Base-by-base conservation (phyloP, 2,329 filamentous ascomycete species). In the Pseudophaeomoniella oleicola region DNA sequence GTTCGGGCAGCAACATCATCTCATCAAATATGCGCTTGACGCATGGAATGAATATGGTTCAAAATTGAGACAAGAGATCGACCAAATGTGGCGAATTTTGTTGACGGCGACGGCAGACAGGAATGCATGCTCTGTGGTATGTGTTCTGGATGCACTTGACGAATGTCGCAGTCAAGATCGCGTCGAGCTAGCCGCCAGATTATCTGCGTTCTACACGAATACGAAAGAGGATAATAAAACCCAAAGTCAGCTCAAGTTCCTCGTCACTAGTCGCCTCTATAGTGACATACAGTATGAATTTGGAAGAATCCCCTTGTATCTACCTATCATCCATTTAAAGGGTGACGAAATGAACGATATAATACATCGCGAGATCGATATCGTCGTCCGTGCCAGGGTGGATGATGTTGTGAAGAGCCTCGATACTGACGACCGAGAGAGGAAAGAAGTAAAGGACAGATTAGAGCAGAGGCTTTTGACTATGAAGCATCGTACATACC, bases 181-280 rank as follows among this genome's bases (percentile, higher is more conserved):
- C 22, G 12, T 22, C 10, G 13, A 35, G 19, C 36, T 48, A 11
- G 43, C 45, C 17, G 17, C 13, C 14, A 38, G 11, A 12, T 19
- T 45, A 14, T 12, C 30, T 19, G 6, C 30, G 2, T 36, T 45
- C 33, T 37, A 36, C 32, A 15, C 18, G 6, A 16, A 22, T 12
- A 19, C 27, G 33, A 13, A 15, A n/a, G 11, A 6, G 36, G 4
- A 17, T 4, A 17, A 10, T 10, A 10, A n/a, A 32, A 5, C 30
- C 12, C 16, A 36, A 10, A 37, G 9, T 15, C 17, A 19, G 15
- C 31, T 47, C 9, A 49, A 44, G 30, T 39, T 49, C 27, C 18
- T 45, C 9, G 38, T 44, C 6, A 56, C 51, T 1, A 54, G 51
- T 27, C 46, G 51, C 3, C 47, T 48, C 0, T 54, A 54, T 37